phyloP scores from a whole-genome alignment of 2,329 filamentous ascomycete species.

The Exophiala alcalophila region DNA sequence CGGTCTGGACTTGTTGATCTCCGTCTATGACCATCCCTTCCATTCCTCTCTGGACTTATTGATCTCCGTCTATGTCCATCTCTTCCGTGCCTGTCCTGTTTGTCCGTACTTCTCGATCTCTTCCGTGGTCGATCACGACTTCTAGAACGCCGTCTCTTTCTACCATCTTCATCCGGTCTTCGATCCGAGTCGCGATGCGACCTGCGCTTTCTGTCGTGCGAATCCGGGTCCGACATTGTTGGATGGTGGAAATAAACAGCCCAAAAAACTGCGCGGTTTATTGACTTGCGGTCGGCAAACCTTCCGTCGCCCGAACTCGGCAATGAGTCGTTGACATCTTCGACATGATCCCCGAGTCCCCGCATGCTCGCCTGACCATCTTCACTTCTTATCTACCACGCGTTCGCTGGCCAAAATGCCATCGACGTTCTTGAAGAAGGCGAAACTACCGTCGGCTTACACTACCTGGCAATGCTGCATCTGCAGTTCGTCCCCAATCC shows the following conservation, averaged over 20 bases:
- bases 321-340: constrained; percentile 10
- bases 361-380: constrained; percentile 12
- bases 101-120: too few relatives aligned
- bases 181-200: not conserved
- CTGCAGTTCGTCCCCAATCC: constrained; percentile 32
- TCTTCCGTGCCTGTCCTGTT: constrained; percentile 3
- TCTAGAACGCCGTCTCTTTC: constrained; percentile 8
- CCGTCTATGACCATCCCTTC: constrained; percentile 5
- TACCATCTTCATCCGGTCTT: constrained; percentile 2
- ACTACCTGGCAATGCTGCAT: constrained; percentile 37
- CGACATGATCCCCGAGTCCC: constrained; percentile 9
- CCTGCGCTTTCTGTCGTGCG: not conserved
- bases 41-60: constrained; percentile 5
- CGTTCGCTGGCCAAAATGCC: constrained; percentile 13
- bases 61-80: constrained; percentile 8
- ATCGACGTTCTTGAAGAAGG: constrained; percentile 46
- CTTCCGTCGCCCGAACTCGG: constrained; percentile 4
- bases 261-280: not conserved
- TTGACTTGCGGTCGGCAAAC: constrained; percentile 5
- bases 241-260: not conserved
- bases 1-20: constrained; percentile 10
- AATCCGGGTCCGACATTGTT: constrained; percentile 19
- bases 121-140: constrained; percentile 14
- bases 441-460: constrained; percentile 39
- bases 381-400: not conserved